Base-by-base conservation (phyloP, 2,329 filamentous ascomycete genomes). In the Trichoderma pleuroti region DNA sequence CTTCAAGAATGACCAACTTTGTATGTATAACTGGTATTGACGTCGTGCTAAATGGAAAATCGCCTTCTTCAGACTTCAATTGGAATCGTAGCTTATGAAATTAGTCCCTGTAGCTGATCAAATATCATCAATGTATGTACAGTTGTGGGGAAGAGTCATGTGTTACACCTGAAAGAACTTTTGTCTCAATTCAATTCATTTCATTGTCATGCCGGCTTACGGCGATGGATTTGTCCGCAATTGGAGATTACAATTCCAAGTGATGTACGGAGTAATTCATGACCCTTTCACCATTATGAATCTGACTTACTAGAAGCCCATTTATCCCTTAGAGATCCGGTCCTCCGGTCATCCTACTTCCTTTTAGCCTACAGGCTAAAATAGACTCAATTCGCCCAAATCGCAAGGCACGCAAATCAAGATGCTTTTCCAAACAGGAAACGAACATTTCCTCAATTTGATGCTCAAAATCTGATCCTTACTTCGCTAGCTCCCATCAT, bases 331-430 rank as follows among this genome's bases (percentile, higher is more conserved):
- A 34, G 24, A 65, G 16, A 39, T 66, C 32, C 63, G 46, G 46
- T 52, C 34, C 32, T 36, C 49, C 46, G 46, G 36, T 39, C 49
- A 34, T 52, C 11, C 30, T 9, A 14, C 54, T 18, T 30, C 30
- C 26, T 4, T 67, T 67, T 67, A 67, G 52, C 64, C 64, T 42
- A 67, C 26, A 46, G 52, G 64, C 64, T 67, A 67, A 67, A 65
- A 67, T 57, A 26, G 34, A 12, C 9, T 18, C 24, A 57, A 24
- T 26, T 59, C 28, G 28, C n/a, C 64, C 24, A 46, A n/a, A 26
- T 26, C 30, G 32, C 46, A 66, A 11, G 7, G 21, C 16, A n/a
- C 4, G 16, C 34, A n/a, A 24, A 11, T 12, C 21, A 24, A 26
- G 4, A n/a, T 54, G 24, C 10, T 18, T 9, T 18, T 16, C 14